A percentile compares a stretch with the other conserved stretches of the same genome.
These are phyloP conservation scores for Trichoderma koningii DNA, from an alignment of 2,329 filamentous ascomycete species.

Conservation along the genomic window DNA sequence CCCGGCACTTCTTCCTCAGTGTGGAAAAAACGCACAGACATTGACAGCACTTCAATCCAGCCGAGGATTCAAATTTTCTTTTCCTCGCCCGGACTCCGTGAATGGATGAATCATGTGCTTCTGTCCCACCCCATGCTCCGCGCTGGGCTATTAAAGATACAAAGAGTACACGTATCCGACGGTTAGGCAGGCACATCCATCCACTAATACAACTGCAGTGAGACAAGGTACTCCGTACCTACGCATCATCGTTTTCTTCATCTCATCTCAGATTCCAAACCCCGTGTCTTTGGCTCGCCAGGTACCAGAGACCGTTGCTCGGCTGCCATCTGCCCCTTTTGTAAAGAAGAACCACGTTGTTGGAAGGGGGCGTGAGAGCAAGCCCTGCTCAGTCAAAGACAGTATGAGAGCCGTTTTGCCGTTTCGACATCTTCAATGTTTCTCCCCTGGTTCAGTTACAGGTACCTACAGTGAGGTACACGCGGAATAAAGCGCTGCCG, in stretches of 20 bases:
- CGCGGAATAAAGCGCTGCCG: background rate
- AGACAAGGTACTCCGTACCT: too few relatives aligned
- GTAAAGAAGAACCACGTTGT: constrained; percentile 7
- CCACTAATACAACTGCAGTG: too few relatives aligned
- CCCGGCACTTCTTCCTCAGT: too few relatives aligned
- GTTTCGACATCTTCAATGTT: constrained; percentile 1
- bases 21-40: too few relatives aligned
- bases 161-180: too few relatives aligned
- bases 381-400: background rate
- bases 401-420: background rate
- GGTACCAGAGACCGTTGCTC: constrained; percentile 7
- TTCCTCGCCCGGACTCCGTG: background rate
- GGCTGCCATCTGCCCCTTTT: constrained; percentile 8
- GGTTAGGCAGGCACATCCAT: too few relatives aligned
- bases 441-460: constrained; percentile 1
- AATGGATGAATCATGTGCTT: constrained; percentile 12
- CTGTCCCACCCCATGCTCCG: background rate
- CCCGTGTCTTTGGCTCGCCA: background rate
- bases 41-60: too few relatives aligned
- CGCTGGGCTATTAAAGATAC: background rate
- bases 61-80: background rate
- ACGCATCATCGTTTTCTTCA: constrained; percentile 2
- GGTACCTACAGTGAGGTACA: background rate
- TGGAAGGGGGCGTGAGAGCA: constrained; percentile 1
- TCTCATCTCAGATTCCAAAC: constrained; percentile 18